phyloP scores from a whole-genome alignment of 2,329 filamentous ascomycete species.

The Didymellaceae sp. region DNA sequence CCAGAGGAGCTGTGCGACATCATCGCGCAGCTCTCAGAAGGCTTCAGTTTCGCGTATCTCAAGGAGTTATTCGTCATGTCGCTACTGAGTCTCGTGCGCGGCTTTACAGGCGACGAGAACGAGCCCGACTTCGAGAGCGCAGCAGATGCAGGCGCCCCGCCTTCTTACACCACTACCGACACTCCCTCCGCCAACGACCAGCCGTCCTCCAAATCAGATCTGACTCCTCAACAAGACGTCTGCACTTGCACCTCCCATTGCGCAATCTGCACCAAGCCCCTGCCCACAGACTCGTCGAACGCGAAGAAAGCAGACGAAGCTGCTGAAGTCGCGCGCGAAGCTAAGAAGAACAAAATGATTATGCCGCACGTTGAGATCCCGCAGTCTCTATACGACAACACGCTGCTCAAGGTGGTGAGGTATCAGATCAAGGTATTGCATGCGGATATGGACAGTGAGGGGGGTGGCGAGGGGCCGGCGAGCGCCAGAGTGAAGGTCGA shows the following conservation, averaged over 20 bases:
- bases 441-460: conserved; percentile 44
- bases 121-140: conserved; percentile 36
- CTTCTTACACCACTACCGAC: background rate
- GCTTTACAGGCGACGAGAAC: conserved; percentile 34
- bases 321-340: conserved; percentile 17
- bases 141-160: conserved; percentile 34
- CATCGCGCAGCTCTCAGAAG: conserved; percentile 46
- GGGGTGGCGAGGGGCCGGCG: conserved; percentile 1
- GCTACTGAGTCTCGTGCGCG: conserved; percentile 44
- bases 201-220: background rate
- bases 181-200: background rate
- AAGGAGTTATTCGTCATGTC: conserved; percentile 52
- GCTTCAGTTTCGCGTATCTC: conserved; percentile 52
- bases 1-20: conserved; percentile 44
- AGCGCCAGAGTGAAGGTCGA: conserved; percentile 3
- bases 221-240: conserved; percentile 12
- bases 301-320: conserved; percentile 18
- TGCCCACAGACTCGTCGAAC: conserved; percentile 2
- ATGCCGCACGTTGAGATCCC: conserved; percentile 36
- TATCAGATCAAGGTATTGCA: conserved; percentile 46
- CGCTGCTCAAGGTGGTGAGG: conserved; percentile 43
- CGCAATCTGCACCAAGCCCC: conserved; percentile 26
- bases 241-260: conserved; percentile 30
- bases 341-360: conserved; percentile 25
- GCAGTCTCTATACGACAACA: conserved; percentile 28